phyloP scores from a whole-genome alignment of 176 grass and related monocot species.

The Metroxylon sagu region DNA sequence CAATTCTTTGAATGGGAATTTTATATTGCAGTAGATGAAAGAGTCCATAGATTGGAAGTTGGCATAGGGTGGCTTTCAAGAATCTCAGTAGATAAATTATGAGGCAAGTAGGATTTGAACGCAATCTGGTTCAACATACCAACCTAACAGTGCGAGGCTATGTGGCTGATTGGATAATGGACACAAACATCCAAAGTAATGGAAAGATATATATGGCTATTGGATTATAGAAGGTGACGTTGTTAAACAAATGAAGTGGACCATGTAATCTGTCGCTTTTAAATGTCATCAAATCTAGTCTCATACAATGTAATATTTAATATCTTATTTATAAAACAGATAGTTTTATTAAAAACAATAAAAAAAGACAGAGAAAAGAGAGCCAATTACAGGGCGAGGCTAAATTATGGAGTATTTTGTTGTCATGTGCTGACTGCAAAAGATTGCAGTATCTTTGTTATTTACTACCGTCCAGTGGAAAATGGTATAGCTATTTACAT shows the following conservation, averaged over 20 bases:
- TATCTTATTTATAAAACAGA: not conserved
- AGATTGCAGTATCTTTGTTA: too few relatives aligned
- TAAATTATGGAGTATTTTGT: not conserved
- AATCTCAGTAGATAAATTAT: slow-evolving; percentile 12
- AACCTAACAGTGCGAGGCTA: too few relatives aligned
- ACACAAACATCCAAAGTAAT: not conserved
- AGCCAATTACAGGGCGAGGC: not conserved
- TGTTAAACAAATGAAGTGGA: not conserved
- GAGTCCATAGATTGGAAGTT: slow-evolving; percentile 7
- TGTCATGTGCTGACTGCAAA: too few relatives aligned
- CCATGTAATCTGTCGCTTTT: not conserved
- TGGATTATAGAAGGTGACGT: not conserved
- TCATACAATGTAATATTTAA: not conserved
- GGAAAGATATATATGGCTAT: not conserved
- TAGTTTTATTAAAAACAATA: not conserved
- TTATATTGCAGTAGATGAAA: too few relatives aligned
- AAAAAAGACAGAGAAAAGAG: not conserved
- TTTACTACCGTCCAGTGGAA: too few relatives aligned
- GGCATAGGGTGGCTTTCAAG: slow-evolving; percentile 18
- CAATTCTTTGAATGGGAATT: too few relatives aligned
- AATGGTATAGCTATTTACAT: too few relatives aligned
- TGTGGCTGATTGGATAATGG: not conserved
- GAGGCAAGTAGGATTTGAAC: slow-evolving; percentile 4
- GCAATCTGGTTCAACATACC: not conserved
- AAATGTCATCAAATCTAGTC: slow-evolving; percentile 11